Evolutionary conservation across 2,329 filamentous ascomycete species (phyloP), one percentile per base, ranked within the genome.

Genomic region (Sporothrix luriei): DNA sequence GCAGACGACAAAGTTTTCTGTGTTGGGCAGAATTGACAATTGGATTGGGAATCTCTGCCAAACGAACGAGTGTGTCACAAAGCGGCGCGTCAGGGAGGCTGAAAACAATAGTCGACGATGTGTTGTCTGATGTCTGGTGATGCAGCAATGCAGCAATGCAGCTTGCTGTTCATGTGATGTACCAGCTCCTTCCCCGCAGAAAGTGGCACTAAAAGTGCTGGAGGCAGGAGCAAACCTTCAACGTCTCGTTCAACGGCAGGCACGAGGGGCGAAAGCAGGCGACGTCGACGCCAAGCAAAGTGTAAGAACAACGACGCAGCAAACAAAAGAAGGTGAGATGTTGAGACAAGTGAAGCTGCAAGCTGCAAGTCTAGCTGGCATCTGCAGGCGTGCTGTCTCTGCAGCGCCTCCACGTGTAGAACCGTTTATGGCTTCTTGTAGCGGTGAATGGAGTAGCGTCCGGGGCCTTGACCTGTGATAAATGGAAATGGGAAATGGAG

Each of bases 351-450:
- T 33, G 10, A 4, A 21, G 13, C 24, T 61, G 55, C 55, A 43
- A 61, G 55, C 33, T 43, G 55, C 55, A 43, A 19, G n/a, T 14
- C 19, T 40, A 14, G 55, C 38, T 61, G 55, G 55, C 55, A 61
- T n/a, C 19, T 38, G 26, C 19, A 43, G 43, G 19, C 24, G 57
- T 43, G 48, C 43, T 48, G 33, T 49, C 43, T 46, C 21, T 62
- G 57, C 38, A 46, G 57, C 57, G 21, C 1, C 14, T 59, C 52
- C 40, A 33, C 66, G 66, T 68, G 38, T 57, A 21, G 24, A 40
- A 29, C 24, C 21, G 52, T 24, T 61, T 62, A 26, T 46, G 38
- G 57, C n/a, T 62, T 29, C 19, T 40, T 24, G 7, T 49, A 16
- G 59, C 61, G 54, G 48, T 29, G 16, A 52, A n/a, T 33, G 61